Evolutionary conservation across 208 protist genomes (phyloP), one percentile per base, ranked within the genome.

Genomic region (Phytomonas serpens): DNA sequence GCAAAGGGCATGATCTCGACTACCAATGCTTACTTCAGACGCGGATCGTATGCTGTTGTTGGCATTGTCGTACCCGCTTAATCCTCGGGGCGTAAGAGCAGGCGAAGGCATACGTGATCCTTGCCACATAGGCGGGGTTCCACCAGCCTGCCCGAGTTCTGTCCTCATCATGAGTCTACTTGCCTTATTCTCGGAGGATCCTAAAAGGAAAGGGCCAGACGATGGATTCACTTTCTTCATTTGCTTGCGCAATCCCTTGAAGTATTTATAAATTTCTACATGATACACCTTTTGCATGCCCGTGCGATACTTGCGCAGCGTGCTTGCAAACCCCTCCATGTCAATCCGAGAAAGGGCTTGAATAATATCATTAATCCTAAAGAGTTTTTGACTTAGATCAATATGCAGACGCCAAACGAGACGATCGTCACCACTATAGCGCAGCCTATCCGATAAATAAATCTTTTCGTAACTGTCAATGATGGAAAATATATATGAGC

Each of bases 241-340:
- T 61, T 91, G 79, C 47, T 68, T 69, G 51, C 79, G 79, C 5
- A 94, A 62, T n/a, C 75, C 72, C 72, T 92, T 88, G 77, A 94
- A 89, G 70, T 94, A 96, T 42, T 75, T 76, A 11, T 77, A 66
- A 30, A 92, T 85, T 74, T 96, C 87, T 1, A 88, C 68, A 3
- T 82, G 78, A 73, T 93, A 94, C 0, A 96, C 79, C 64, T 79
- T 81, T 71, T 93, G 91, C 89, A 93, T 93, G 69, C 80, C 80
- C n/a, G 78, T 79, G 32, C 91, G 83, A 64, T 96, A 96, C 38
- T 80, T 78, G 27, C 88, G 86, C 72, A 94, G 80, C 23, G 85
- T 81, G 14, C 74, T 84, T 66, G 77, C 78, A 80, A 86, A 90
- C 31, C 82, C 83, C 69, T 88, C 88, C 67, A 84, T 64, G 65